phyloP scores from a whole-genome alignment of 75 land plant species.

The Chamaecyparis obtusa region DNA sequence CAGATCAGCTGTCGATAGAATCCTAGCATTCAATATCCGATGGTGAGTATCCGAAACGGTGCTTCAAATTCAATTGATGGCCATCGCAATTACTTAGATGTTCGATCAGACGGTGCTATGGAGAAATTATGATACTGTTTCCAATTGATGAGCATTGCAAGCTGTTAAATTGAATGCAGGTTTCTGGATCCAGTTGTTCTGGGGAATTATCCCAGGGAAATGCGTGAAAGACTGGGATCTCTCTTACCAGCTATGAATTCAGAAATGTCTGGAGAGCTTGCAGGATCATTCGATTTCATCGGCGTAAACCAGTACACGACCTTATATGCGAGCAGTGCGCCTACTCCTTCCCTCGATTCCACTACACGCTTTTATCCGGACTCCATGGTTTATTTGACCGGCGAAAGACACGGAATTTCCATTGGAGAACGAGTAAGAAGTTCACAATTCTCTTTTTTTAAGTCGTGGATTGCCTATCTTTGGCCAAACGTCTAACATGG shows the following conservation, averaged over 20 bases:
- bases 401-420: not conserved
- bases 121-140: no score
- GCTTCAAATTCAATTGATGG: not conserved
- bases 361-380: not conserved
- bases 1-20: slow-evolving; percentile 37
- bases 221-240: slow-evolving; percentile 25
- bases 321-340: slow-evolving; percentile 19
- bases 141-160: not conserved
- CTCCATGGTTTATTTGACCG: slow-evolving; percentile 8
- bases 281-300: slow-evolving; percentile 53
- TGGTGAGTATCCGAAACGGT: slow-evolving; percentile 30
- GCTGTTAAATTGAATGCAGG: slow-evolving; percentile 18
- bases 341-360: slow-evolving; percentile 4
- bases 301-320: slow-evolving; percentile 73
- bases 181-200: slow-evolving; percentile 39
- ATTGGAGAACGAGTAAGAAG: slow-evolving; percentile 15
- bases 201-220: slow-evolving; percentile 43
- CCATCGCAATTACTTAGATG: no score
- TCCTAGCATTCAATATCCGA: slow-evolving; percentile 34
- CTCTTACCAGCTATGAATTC: slow-evolving; percentile 24
- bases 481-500: no score
- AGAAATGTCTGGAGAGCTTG: not conserved
- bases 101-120: no score
- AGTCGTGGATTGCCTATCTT: no score
- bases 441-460: not conserved